These are phyloP conservation scores for Botrytis medusae DNA, from an alignment of 2,329 filamentous ascomycete species.

Conservation along the genomic window DNA sequence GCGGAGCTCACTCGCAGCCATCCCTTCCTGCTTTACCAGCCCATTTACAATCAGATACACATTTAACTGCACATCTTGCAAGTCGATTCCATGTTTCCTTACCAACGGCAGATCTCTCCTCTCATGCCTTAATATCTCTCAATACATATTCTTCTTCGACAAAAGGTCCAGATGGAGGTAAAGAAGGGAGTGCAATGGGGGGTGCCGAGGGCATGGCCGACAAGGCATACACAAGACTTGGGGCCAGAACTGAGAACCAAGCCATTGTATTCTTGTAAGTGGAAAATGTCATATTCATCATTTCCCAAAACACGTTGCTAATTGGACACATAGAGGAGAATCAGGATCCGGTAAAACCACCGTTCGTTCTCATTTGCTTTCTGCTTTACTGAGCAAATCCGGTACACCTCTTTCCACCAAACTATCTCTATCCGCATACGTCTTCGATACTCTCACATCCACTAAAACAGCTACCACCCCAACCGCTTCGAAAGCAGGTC, in stretches of 20 bases:
- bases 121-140: conserved; percentile 84
- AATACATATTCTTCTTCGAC: conserved; percentile 93
- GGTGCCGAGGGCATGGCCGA: conserved; percentile 90
- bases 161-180: conserved; percentile 85
- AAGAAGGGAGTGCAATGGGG: conserved; percentile 87
- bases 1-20: conserved; percentile 73
- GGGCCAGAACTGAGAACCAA: conserved; percentile 89
- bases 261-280: conserved; percentile 89
- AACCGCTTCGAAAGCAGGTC: conserved; percentile 89
- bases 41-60: conserved; percentile 75
- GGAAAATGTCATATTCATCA: neutral
- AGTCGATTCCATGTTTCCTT: conserved; percentile 89
- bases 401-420: conserved; percentile 92
- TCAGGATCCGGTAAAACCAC: conserved; percentile 96
- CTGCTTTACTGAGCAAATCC: conserved; percentile 82
- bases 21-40: conserved; percentile 86
- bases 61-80: conserved; percentile 78
- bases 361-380: conserved; percentile 82
- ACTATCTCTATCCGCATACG: conserved; percentile 86
- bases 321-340: conserved; percentile 67
- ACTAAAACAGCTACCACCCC: conserved; percentile 96
- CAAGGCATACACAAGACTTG: conserved; percentile 80
- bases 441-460: conserved; percentile 94
- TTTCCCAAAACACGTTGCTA: conserved; percentile 14
- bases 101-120: conserved; percentile 85